Conservation (phyloP, 208 protist genomes). For the Kentomonas sorsogonicus region DNA sequence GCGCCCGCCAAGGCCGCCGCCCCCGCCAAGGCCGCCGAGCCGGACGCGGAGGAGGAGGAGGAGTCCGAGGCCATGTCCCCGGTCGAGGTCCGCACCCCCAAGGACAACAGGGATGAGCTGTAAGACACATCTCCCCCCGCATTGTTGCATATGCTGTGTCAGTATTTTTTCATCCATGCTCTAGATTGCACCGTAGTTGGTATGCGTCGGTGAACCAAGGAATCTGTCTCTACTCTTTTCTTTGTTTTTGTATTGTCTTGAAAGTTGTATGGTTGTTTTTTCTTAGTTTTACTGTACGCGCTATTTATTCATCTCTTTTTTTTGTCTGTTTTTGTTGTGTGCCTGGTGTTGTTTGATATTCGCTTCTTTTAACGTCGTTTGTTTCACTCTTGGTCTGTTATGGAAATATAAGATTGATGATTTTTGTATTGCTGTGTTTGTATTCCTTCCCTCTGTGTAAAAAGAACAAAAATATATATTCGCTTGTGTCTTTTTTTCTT, state of each 20-base stretch:
- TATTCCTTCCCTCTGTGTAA: neutral
- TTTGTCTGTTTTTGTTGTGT: slow-evolving; percentile 10
- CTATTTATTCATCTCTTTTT: slow-evolving; percentile 8
- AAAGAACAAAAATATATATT: slow-evolving; percentile 4
- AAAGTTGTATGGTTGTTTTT: slow-evolving; percentile 11
- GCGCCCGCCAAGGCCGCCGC: no score
- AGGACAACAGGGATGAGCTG: slow-evolving; percentile 7
- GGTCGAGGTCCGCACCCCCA: neutral
- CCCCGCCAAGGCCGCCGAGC: slow-evolving; percentile 2
- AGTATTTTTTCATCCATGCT: no score
- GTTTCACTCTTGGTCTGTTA: no score
- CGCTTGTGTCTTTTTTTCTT: neutral
- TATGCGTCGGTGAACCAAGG: neutral
- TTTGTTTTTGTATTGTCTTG: slow-evolving; percentile 10
- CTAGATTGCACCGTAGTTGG: no score
- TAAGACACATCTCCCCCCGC: no score
- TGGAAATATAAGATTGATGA: no score
- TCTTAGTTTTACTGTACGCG: no score
- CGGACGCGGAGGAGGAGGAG: neutral
- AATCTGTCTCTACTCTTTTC: slow-evolving; percentile 3
- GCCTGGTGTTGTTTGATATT: no score
- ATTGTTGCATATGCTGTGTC: no score
- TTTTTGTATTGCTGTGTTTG: no score
- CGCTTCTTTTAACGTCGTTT: no score
- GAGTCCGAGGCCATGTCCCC: slow-evolving; percentile 1